A percentile compares a stretch with the other conserved stretches of the same genome.
Conservation (phyloP, 2,329 filamentous ascomycete genomes). For the Arthrinium puccinioides region DNA sequence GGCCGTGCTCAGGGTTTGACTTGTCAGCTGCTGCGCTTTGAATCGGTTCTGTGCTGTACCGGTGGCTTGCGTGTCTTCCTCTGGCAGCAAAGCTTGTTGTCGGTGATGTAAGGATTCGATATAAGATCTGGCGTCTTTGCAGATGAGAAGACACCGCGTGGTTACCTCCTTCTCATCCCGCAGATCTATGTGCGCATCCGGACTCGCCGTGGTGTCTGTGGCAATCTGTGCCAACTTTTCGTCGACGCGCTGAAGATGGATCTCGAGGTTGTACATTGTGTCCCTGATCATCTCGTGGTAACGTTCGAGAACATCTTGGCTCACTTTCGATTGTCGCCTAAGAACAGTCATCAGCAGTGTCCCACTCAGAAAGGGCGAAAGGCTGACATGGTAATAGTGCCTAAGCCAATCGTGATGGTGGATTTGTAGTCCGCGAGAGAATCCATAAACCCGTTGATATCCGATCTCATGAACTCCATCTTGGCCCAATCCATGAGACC, state of each 20-base stretch:
- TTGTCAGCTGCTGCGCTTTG: conserved; percentile 24
- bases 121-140: conserved; percentile 26
- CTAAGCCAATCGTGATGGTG: conserved; percentile 28
- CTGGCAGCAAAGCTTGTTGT: conserved; percentile 16
- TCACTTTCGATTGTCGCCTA: conserved; percentile 24
- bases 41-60: conserved; percentile 11
- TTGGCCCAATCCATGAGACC: conserved; percentile 30
- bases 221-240: conserved; percentile 21
- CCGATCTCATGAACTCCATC: conserved; percentile 31
- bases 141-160: conserved; percentile 29
- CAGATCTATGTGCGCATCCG: conserved; percentile 20
- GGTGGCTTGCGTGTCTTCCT: background rate
- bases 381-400: conserved; percentile 27
- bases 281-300: conserved; percentile 31
- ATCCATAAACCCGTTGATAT: conserved; percentile 32
- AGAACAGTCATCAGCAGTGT: conserved; percentile 6
- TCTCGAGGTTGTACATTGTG: conserved; percentile 24
- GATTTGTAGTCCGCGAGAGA: conserved; percentile 29
- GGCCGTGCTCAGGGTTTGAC: too few species aligned
- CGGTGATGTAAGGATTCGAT: conserved; percentile 23
- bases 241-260: conserved; percentile 26
- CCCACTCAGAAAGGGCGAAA: conserved; percentile 6
- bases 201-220: conserved; percentile 9
- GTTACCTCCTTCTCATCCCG: conserved; percentile 28
- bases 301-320: conserved; percentile 23